Evolutionary conservation across 1,139 yeast genomes (phyloP).

Genomic region (Yamadazyma songkhlaensis): DNA sequence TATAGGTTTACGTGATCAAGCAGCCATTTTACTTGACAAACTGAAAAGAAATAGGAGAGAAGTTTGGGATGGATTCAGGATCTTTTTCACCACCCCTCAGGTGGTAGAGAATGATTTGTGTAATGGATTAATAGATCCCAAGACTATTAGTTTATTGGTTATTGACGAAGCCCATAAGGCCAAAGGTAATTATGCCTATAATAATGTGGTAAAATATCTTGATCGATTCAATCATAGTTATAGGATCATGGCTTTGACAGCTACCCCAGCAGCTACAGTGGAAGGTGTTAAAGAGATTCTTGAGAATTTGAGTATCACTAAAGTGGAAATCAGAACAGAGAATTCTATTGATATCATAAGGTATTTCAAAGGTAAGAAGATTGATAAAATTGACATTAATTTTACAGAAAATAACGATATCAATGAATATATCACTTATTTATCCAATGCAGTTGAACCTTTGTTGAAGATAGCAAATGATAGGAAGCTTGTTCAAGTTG

Average conservation of each 20-base stretch:
- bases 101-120: constrained; percentile 88
- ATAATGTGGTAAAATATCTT: constrained; percentile 70
- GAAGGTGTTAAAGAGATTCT: constrained; percentile 89
- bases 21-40: constrained; percentile 80
- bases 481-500: constrained; percentile 56
- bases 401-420: constrained; percentile 52
- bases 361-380: constrained; percentile 70
- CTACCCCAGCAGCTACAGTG: constrained; percentile 88
- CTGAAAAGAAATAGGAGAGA: constrained; percentile 60
- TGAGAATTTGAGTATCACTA: constrained; percentile 67
- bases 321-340: constrained; percentile 84
- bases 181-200: constrained; percentile 85
- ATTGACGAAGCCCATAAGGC: constrained; percentile 97
- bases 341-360: constrained; percentile 74
- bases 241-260: constrained; percentile 83
- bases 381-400: constrained; percentile 59
- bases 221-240: constrained; percentile 63
- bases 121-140: constrained; percentile 74
- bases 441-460: constrained; percentile 59
- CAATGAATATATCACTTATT: constrained; percentile 40
- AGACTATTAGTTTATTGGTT: constrained; percentile 68
- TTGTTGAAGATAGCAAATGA: constrained; percentile 62
- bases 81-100: constrained; percentile 95
- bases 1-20: constrained; percentile 74
- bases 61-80: constrained; percentile 73